Evolutionary conservation across 2,329 filamentous ascomycete genomes (phyloP).

Genomic region (Neurospora crassa): DNA sequence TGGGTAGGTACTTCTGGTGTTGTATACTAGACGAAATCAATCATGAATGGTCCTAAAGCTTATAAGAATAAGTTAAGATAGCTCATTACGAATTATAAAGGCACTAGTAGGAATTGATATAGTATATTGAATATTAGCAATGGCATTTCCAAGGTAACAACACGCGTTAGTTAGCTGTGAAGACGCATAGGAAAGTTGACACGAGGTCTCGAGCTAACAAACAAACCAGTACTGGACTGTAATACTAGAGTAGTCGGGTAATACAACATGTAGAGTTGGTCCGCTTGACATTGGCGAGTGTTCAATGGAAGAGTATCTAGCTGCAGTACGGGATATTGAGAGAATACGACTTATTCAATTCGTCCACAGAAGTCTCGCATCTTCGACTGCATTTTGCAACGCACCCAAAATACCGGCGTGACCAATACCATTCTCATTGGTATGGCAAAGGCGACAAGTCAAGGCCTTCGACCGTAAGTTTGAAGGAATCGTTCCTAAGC

Average conservation of each 20-base stretch:
- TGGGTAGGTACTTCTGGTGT: too few relatives aligned
- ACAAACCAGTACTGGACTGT: too few relatives aligned
- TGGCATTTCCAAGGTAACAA: too few relatives aligned
- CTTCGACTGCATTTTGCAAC: background rate
- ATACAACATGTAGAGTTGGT: background rate
- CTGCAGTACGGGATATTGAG: background rate
- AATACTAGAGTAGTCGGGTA: background rate
- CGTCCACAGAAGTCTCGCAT: background rate
- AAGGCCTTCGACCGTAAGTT: conserved; percentile 48
- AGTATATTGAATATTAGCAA: too few relatives aligned
- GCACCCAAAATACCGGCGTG: background rate
- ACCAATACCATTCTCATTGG: background rate
- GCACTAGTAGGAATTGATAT: too few relatives aligned
- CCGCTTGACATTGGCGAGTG: background rate
- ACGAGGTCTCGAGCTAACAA: too few relatives aligned
- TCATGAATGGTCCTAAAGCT: too few relatives aligned
- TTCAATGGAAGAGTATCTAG: background rate
- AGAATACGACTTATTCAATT: background rate
- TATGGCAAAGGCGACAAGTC: conserved; percentile 50
- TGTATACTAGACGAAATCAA: too few relatives aligned
- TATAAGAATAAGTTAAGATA: too few relatives aligned
- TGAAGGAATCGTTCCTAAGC: conserved; percentile 49
- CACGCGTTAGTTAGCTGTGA: too few relatives aligned
- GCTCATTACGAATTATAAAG: too few relatives aligned
- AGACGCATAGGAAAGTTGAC: too few relatives aligned